Conservation (phyloP, 805 yeast genomes). For the Metschnikowia proteae region DNA sequence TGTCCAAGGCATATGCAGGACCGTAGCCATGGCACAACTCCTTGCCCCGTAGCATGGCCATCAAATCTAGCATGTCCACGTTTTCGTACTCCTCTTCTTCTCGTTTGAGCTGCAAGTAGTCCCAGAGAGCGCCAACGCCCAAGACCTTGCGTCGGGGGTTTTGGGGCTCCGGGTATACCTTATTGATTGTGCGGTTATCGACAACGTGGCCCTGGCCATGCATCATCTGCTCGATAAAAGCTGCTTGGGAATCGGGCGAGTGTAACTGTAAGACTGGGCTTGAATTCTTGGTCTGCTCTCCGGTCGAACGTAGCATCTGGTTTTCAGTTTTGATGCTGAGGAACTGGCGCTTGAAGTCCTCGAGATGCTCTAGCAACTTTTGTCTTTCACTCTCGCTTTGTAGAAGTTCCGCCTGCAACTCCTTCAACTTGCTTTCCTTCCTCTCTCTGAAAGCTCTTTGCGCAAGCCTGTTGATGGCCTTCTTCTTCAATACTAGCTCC, state of each 20-base stretch:
- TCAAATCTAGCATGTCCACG: conserved; percentile 55
- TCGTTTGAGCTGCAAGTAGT: conserved; percentile 52
- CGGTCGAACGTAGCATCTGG: conserved; percentile 41
- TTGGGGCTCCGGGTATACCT: conserved; percentile 34
- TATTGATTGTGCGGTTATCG: conserved; percentile 19
- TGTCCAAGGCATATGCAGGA: conserved; percentile 52
- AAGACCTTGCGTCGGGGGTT: conserved; percentile 48
- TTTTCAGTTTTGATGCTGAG: conserved; percentile 60
- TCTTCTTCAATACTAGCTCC: conserved; percentile 52
- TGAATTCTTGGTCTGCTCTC: not conserved
- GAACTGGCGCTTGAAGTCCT: conserved; percentile 51
- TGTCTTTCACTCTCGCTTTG: conserved; percentile 55
- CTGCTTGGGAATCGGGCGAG: conserved; percentile 35
- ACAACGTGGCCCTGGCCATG: conserved; percentile 23
- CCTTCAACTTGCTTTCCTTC: conserved; percentile 67
- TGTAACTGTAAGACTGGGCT: conserved; percentile 19
- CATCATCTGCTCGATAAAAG: conserved; percentile 31
- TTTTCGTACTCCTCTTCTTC: conserved; percentile 45
- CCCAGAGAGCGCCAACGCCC: conserved; percentile 82
- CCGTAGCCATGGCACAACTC: conserved; percentile 82
- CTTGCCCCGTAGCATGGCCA: conserved; percentile 57
- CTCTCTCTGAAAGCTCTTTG: conserved; percentile 85
- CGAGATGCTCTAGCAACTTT: conserved; percentile 45
- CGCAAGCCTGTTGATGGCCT: conserved; percentile 82
- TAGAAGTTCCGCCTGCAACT: conserved; percentile 55